Evolutionary conservation across 2,329 filamentous ascomycete species (phyloP), one percentile per base, ranked within the genome.

Genomic region (Diplocarpon rosae): DNA sequence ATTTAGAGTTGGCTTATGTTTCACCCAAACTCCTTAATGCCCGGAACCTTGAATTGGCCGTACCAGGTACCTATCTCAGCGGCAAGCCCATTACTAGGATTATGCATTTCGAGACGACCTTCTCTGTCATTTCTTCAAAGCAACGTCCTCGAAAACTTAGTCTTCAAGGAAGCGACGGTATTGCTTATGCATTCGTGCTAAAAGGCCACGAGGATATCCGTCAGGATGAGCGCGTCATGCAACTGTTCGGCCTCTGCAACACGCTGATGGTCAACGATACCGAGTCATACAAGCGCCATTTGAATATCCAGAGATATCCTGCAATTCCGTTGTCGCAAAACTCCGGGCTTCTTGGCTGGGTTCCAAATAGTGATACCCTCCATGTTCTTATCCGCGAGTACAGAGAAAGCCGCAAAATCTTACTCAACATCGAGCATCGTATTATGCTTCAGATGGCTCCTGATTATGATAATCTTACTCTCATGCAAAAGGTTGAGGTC

Each of bases 361-460:
- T 98, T 16, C 89, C 86, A 10, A 95, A 98, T 68, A 95, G 87
- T 59, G 92, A 99, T 63, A 98, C 93, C 0, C 71, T 99, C 13
- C 93, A 99, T 62, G 85, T 95, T 14, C 75, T 99, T 37, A 98
- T 99, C 59, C 80, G 92, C 52, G 92, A 98, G 63, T 99, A 99
- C 62, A 85, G 92, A 50, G 93, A 98, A 64, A 94, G 85, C 55
- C 80, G 92, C 43, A 95, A 95, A 69, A 99, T 99, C 53, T 69
- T 99, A 32, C 81, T 98, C 54, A 99, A 98, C 61, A 99, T 99
- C 52, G 92, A 99, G 67, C 92, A 99, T 62, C 84, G 93, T 35
- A 98, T 98, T 63, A 99, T 99, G 92, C 71, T 99, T 45, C 93
- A 99, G 64, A 98, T 98, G 92, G 92, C 92, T 17, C 93, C 92